These are phyloP conservation scores for Esteya vermicola DNA, from an alignment of 2,329 filamentous ascomycete species.

Conservation along the genomic window DNA sequence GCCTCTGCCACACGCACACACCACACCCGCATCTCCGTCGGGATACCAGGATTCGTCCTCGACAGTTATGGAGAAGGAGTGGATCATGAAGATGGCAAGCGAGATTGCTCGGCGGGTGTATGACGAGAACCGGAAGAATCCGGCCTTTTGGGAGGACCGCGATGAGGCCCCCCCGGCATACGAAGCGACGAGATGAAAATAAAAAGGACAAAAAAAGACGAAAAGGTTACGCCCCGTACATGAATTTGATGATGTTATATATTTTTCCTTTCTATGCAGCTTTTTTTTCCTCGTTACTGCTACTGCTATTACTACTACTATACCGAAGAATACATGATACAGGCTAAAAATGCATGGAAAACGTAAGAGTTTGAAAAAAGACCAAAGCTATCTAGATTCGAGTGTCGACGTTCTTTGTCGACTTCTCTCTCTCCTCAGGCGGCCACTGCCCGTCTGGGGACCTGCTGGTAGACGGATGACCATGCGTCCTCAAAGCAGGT, in stretches of 20 bases:
- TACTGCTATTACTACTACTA: too few relatives aligned
- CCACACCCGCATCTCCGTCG: neutral
- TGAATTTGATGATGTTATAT: too few relatives aligned
- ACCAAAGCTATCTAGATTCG: too few relatives aligned
- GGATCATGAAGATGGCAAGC: constrained; percentile 85
- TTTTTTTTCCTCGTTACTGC: too few relatives aligned
- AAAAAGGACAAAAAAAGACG: neutral
- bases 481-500: constrained; percentile 61
- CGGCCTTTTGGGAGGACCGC: constrained; percentile 37
- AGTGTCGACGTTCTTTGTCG: too few relatives aligned
- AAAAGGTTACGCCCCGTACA: too few relatives aligned
- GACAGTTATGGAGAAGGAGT: constrained; percentile 67
- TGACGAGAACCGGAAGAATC: constrained; percentile 59
- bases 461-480: constrained; percentile 16
- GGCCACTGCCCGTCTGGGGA: neutral
- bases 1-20: neutral
- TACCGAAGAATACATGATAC: too few relatives aligned
- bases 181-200: constrained; percentile 20
- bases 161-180: constrained; percentile 48
- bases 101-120: constrained; percentile 82
- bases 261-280: too few relatives aligned
- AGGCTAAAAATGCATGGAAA: too few relatives aligned
- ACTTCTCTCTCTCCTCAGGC: too few relatives aligned
- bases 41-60: constrained; percentile 33
- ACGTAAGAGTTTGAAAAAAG: too few relatives aligned